Conservation (phyloP, 345 rosid species). For the Lagerstroemia speciosa region DNA sequence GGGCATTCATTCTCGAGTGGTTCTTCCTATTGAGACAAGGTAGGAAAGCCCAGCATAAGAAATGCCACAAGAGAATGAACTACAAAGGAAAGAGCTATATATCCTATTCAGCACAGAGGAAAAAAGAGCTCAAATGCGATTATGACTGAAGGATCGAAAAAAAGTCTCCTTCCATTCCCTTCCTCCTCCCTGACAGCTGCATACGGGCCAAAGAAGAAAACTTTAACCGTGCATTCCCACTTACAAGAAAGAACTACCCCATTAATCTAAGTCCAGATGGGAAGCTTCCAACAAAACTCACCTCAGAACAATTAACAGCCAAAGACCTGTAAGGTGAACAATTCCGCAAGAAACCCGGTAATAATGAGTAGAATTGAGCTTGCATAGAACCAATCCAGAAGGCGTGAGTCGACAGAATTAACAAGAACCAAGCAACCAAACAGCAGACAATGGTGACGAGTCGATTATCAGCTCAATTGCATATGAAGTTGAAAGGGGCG, state of each 20-base stretch:
- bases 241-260: too few relatives aligned
- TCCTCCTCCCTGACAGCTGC: neutral
- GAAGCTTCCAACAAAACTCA: neutral
- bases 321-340: neutral
- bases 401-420: too few relatives aligned
- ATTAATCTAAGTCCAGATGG: neutral
- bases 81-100: neutral
- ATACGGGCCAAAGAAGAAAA: neutral
- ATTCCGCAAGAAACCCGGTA: neutral
- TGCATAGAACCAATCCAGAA: neutral
- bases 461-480: constrained; percentile 2
- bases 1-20: neutral
- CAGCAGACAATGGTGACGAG: neutral
- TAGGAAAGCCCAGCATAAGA: too few relatives aligned
- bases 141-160: neutral
- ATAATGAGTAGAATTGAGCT: neutral
- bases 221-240: neutral
- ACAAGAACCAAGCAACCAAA: neutral
- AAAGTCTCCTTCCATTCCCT: too few relatives aligned
- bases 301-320: neutral
- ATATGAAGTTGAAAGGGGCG: neutral
- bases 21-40: neutral
- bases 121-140: neutral
- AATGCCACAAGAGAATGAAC: neutral
- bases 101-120: neutral